phyloP scores from a whole-genome alignment of 23 red algal genomes.

The Gracilaria gracilis region DNA sequence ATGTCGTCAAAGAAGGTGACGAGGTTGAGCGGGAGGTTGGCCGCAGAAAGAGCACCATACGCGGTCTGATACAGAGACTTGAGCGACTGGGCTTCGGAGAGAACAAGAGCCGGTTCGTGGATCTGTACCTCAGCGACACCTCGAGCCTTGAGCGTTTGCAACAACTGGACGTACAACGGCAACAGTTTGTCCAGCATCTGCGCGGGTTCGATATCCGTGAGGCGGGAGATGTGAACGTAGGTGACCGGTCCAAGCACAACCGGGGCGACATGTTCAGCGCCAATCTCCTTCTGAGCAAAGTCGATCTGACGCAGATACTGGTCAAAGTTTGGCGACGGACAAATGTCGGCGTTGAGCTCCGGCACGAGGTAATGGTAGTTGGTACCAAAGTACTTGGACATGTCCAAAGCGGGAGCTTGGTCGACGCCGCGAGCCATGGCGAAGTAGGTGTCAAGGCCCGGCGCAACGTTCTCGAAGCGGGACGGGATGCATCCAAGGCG shows the following conservation, averaged over 20 bases:
- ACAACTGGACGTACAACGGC: constrained; percentile 70
- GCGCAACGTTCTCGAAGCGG: constrained; percentile 48
- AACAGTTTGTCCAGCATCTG: constrained; percentile 64
- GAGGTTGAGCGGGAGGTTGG: constrained; percentile 62
- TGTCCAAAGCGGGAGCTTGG: constrained; percentile 68
- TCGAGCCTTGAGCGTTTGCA: constrained; percentile 40
- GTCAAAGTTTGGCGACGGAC: constrained; percentile 48
- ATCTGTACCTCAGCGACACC: constrained; percentile 73
- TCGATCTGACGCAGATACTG: constrained; percentile 46
- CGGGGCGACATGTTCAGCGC: constrained; percentile 66
- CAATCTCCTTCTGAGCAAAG: constrained; percentile 46
- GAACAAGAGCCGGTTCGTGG: constrained; percentile 87
- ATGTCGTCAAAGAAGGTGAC: constrained; percentile 90
- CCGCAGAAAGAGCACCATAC: constrained; percentile 53
- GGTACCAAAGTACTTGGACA: constrained; percentile 92
- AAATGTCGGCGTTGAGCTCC: constrained; percentile 56
- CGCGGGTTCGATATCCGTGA: constrained; percentile 38
- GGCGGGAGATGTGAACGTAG: constrained; percentile 62
- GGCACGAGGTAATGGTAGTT: constrained; percentile 97
- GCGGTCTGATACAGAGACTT: constrained; percentile 51
- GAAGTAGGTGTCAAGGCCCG: constrained; percentile 74
- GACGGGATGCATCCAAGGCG: constrained; percentile 66
- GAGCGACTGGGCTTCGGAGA: constrained; percentile 44
- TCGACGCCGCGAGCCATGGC: constrained; percentile 86
- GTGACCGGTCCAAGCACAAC: constrained; percentile 87